A percentile compares a stretch with the other conserved stretches of the same genome.
Evolutionary conservation across 495 filamentous ascomycete genomes (phyloP).

Genomic region (Daldinia grandis): DNA sequence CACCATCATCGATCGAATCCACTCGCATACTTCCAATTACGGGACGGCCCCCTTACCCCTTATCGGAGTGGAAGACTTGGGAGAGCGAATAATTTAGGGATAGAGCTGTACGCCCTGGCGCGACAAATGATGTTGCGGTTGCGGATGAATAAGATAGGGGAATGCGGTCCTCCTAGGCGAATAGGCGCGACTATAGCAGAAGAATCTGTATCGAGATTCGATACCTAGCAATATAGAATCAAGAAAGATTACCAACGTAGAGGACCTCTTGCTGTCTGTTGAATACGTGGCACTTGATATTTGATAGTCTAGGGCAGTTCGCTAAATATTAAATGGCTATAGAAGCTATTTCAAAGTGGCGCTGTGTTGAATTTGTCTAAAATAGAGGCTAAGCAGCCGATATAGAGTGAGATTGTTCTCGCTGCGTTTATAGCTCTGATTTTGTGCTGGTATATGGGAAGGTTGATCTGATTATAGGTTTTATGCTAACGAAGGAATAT

Average conservation of each 20-base stretch:
- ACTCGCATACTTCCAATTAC: not conserved
- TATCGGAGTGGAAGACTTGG: constrained; percentile 3
- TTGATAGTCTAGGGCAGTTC: not conserved
- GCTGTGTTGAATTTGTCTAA: too few species aligned
- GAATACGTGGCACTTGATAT: not conserved
- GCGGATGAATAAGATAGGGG: constrained; percentile 13
- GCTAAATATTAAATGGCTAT: not conserved
- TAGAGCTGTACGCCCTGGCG: constrained; percentile 5
- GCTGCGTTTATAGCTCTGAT: too few species aligned
- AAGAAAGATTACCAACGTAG: constrained; percentile 9
- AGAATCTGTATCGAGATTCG: constrained; percentile 18
- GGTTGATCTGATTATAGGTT: too few species aligned
- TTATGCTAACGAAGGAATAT: too few species aligned
- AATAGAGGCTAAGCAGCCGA: too few species aligned
- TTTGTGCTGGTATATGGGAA: too few species aligned
- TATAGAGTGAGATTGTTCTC: too few species aligned
- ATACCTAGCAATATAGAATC: constrained; percentile 31
- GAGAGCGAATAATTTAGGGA: constrained; percentile 4
- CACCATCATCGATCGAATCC: not conserved
- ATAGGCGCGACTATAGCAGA: constrained; percentile 6
- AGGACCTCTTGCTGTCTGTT: not conserved
- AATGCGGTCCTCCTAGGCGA: constrained; percentile 1
- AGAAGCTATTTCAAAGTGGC: not conserved
- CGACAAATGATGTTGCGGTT: constrained; percentile 22
- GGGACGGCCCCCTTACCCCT: not conserved